These are phyloP conservation scores for Aurantiochytrium sp. DNA, from an alignment of 108 stramenopile species.

Conservation along the genomic window DNA sequence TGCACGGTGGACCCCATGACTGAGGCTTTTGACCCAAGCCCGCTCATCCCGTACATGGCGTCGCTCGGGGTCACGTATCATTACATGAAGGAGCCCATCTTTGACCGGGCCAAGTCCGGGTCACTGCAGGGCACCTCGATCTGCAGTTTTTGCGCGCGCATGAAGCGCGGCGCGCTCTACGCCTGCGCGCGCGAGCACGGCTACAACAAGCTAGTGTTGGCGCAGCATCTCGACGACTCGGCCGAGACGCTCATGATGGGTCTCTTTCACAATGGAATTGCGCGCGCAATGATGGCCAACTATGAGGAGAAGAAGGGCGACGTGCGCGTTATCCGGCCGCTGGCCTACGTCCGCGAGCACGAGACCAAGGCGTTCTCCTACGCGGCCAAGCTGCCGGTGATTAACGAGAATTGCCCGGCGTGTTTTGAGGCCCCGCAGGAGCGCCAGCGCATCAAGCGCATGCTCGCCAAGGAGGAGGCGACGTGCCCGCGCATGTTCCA, in stretches of 20 bases:
- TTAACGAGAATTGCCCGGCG: constrained; percentile 99
- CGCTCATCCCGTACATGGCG: constrained; percentile 90
- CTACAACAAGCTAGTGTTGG: constrained; percentile 89
- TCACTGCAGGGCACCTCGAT: constrained; percentile 84
- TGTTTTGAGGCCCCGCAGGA: constrained; percentile 99
- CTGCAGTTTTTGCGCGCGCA: constrained; percentile 91
- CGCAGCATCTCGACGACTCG: constrained; percentile 94
- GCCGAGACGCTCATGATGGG: constrained; percentile 97
- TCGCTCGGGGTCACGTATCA: constrained; percentile 90
- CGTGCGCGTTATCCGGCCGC: constrained; percentile 87
- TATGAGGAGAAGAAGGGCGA: constrained; percentile 82
- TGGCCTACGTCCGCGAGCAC: constrained; percentile 87
- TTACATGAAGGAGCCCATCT: constrained; percentile 81
- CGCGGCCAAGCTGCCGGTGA: constrained; percentile 77
- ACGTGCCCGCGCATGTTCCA: constrained; percentile 50
- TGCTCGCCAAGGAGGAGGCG: constrained; percentile 81
- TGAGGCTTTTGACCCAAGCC: constrained; percentile 89
- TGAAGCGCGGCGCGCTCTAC: constrained; percentile 97
- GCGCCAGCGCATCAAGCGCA: constrained; percentile 87
- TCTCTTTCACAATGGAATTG: constrained; percentile 92
- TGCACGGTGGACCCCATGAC: constrained; percentile 96
- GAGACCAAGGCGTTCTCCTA: constrained; percentile 84
- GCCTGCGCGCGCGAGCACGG: constrained; percentile 76
- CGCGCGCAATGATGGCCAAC: constrained; percentile 93
- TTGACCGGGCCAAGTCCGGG: constrained; percentile 72